These are phyloP conservation scores for Barnettozyma hawaiiensis DNA, from an alignment of 1,139 yeast genomes.

Conservation along the genomic window DNA sequence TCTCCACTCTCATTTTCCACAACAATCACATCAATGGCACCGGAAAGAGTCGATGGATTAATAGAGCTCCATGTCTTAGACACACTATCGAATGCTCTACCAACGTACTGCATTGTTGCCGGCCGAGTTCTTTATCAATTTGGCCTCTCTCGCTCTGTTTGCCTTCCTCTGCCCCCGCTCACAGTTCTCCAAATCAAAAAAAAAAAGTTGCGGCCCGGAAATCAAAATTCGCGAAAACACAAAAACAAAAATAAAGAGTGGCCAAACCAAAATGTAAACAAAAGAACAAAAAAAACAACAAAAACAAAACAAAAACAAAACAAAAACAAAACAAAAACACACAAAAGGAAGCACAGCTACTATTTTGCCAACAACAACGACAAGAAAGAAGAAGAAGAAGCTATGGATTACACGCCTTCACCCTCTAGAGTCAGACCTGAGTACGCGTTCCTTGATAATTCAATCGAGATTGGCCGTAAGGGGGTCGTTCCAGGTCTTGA, in stretches of 20 bases:
- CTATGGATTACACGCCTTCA: constrained; percentile 26
- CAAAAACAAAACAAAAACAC: neutral
- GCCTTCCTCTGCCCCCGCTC: too few species aligned
- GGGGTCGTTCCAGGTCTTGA: constrained; percentile 5
- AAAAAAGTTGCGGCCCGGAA: neutral
- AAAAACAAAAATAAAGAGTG: neutral
- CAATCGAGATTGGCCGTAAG: constrained; percentile 17
- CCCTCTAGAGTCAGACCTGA: constrained; percentile 21
- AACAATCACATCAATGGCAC: constrained; percentile 95
- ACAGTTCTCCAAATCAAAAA: too few species aligned
- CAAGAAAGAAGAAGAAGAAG: too few species aligned
- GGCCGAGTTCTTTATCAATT: too few species aligned
- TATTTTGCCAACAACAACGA: neutral
- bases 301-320: neutral
- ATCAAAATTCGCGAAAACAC: neutral
- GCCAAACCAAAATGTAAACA: neutral
- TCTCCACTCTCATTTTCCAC: constrained; percentile 87
- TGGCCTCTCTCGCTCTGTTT: too few species aligned
- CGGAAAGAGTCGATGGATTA: constrained; percentile 92
- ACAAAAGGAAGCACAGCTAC: neutral
- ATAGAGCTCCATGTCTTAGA: constrained; percentile 96
- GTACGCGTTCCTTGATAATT: constrained; percentile 21
- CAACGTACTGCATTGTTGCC: constrained; percentile 81
- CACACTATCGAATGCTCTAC: constrained; percentile 89
- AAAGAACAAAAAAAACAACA: neutral